Conservation (phyloP, 2,329 filamentous ascomycete genomes). For the Xylaria arbuscula region DNA sequence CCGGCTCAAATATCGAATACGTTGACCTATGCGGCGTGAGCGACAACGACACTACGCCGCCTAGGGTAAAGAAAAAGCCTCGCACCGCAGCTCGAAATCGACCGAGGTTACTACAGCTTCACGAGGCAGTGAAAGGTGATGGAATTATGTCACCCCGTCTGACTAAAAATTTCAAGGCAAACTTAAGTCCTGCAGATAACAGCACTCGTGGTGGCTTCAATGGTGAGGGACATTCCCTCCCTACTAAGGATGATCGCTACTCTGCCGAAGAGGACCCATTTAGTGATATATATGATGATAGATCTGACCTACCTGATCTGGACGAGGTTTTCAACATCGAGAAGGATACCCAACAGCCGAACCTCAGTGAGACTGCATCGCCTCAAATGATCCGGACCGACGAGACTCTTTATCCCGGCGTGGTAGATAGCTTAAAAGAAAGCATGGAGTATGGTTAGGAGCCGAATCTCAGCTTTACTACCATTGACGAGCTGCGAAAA, state of each 20-base stretch:
- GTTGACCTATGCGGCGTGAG: constrained; percentile 43
- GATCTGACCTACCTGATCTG: constrained; percentile 45
- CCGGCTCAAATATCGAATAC: constrained; percentile 43
- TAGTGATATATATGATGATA: constrained; percentile 24
- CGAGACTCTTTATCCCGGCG: constrained; percentile 47
- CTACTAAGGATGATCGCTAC: not conserved
- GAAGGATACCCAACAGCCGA: not conserved
- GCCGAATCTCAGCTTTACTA: constrained; percentile 50
- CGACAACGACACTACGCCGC: constrained; percentile 29
- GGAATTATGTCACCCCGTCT: constrained; percentile 18
- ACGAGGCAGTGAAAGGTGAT: constrained; percentile 33
- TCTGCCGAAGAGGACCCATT: constrained; percentile 17
- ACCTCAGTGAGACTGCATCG: constrained; percentile 1
- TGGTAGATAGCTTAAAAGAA: constrained; percentile 45
- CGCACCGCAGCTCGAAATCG: constrained; percentile 6
- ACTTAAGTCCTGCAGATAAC: not conserved
- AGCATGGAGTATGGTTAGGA: constrained; percentile 47
- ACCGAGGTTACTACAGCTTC: constrained; percentile 26
- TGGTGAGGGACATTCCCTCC: not conserved
- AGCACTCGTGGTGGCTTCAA: not conserved
- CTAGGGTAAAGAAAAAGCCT: not conserved
- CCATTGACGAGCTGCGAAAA: constrained; percentile 46
- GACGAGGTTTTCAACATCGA: constrained; percentile 35
- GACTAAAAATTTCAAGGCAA: constrained; percentile 29
- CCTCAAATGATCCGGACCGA: constrained; percentile 33